phyloP scores from a whole-genome alignment of 1,284 basidiomycete species.

The Malassezia nana region DNA sequence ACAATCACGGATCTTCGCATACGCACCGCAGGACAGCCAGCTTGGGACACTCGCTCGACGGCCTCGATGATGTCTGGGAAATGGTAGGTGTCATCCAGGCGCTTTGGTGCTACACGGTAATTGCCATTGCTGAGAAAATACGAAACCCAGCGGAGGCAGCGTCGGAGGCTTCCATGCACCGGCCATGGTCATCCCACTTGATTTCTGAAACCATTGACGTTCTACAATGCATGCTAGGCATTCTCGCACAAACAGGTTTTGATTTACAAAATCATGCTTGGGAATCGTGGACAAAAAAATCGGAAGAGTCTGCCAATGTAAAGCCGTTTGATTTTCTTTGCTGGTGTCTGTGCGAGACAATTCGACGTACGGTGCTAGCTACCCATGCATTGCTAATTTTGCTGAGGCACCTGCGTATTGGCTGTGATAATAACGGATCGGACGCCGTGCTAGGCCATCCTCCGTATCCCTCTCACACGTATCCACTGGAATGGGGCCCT shows the following conservation, averaged over 20 bases:
- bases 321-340: not conserved
- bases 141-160: not conserved
- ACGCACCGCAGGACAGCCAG: no score
- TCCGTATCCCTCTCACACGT: not conserved
- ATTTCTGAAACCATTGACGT: not conserved
- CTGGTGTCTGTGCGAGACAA: slow-evolving; percentile 21
- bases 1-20: not conserved
- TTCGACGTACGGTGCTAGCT: slow-evolving; percentile 26
- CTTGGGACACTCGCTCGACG: not conserved
- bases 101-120: slow-evolving; percentile 13
- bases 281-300: not conserved
- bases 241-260: not conserved
- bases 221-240: not conserved
- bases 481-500: not conserved
- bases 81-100: slow-evolving; percentile 6
- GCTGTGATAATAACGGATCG: not conserved
- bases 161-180: not conserved
- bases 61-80: slow-evolving; percentile 2
- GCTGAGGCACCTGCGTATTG: slow-evolving; percentile 15
- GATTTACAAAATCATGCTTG: not conserved
- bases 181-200: not conserved
- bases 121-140: slow-evolving; percentile 3
- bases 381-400: slow-evolving; percentile 26
- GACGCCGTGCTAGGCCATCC: not conserved
- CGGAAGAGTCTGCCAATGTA: not conserved